Conservation (phyloP, 257 asterid species). For the Cinchona pubescens region DNA sequence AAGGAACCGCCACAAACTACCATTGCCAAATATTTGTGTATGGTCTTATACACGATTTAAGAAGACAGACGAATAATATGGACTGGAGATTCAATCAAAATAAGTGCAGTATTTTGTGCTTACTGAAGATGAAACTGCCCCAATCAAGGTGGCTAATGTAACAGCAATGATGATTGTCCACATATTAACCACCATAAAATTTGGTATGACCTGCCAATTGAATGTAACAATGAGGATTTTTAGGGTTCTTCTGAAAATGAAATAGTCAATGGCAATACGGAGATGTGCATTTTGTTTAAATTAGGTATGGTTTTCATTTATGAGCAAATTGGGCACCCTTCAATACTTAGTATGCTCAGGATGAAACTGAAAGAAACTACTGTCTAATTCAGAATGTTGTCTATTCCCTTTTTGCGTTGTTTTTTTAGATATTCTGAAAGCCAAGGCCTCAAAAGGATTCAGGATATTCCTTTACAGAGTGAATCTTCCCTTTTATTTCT, state of each 20-base stretch:
- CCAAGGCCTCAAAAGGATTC: no score
- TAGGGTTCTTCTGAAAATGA: not conserved
- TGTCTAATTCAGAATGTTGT: not conserved
- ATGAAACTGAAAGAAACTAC: no score
- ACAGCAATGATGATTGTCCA: not conserved
- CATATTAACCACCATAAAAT: not conserved
- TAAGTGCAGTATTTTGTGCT: not conserved
- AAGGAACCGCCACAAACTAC: slow-evolving; percentile 4
- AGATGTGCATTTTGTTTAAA: not conserved
- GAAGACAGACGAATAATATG: no score
- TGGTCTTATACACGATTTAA: no score
- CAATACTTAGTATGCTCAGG: not conserved
- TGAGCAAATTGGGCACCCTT: not conserved
- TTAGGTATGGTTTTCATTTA: no score
- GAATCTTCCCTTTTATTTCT: not conserved
- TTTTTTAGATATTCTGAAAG: no score
- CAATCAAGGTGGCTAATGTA: not conserved
- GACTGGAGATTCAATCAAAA: not conserved
- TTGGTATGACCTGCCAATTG: slow-evolving; percentile 6
- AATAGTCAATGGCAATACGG: not conserved
- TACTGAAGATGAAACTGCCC: slow-evolving; percentile 7
- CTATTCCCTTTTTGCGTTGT: no score
- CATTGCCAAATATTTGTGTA: no score
- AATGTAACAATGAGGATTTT: not conserved
- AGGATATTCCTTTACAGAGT: not conserved